phyloP scores from a whole-genome alignment of 83 land plant species.

The Picea abies region DNA sequence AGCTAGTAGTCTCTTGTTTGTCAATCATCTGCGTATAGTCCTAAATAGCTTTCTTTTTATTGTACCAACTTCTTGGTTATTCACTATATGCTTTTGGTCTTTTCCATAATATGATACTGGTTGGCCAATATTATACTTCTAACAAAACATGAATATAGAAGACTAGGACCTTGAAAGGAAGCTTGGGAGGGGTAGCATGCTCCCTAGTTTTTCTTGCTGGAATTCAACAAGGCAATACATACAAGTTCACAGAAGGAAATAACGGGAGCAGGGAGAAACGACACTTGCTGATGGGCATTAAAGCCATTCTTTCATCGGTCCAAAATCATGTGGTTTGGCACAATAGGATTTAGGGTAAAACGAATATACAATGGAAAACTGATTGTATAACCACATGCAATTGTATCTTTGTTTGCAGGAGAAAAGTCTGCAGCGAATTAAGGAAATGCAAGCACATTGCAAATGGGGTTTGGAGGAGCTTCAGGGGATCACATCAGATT shows the following conservation, averaged over 20 bases:
- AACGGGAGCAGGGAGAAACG: background rate
- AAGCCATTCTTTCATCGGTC: background rate
- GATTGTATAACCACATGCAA: background rate
- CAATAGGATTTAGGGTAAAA: background rate
- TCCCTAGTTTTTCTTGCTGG: background rate
- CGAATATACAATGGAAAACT: background rate
- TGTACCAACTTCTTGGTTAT: background rate
- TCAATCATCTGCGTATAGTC: background rate
- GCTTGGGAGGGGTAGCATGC: background rate
- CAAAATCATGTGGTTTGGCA: background rate
- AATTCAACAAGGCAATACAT: background rate
- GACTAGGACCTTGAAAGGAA: background rate
- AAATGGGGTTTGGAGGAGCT: constrained; percentile 24
- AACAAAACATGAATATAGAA: background rate
- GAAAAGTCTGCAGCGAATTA: constrained; percentile 24
- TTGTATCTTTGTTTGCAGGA: constrained; percentile 22
- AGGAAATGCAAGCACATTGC: constrained; percentile 38
- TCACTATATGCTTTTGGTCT: background rate
- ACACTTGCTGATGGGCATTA: background rate
- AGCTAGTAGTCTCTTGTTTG: background rate
- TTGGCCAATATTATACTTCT: background rate
- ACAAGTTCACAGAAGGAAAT: background rate
- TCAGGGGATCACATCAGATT: background rate
- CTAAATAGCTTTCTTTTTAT: background rate
- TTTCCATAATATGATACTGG: background rate